These are phyloP conservation scores for Hyparrhenia diplandra DNA, from an alignment of 176 grass and related monocot genomes.

Conservation along the genomic window DNA sequence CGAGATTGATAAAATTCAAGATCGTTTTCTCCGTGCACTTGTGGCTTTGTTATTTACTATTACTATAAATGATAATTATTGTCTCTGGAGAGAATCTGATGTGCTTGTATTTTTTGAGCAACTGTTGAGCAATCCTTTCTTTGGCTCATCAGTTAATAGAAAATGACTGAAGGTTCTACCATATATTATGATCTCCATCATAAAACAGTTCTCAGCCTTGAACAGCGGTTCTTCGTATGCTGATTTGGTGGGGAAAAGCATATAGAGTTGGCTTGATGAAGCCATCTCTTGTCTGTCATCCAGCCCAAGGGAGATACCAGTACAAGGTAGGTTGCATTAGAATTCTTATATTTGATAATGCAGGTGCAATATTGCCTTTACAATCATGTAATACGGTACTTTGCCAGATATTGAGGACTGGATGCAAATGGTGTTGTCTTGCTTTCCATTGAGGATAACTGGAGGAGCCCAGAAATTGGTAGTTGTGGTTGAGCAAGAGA, in stretches of 20 bases:
- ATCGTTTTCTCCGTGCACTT: slow-evolving; percentile 68
- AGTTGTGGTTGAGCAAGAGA: too few species aligned
- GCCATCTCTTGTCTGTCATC: slow-evolving; percentile 57
- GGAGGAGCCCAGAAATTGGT: too few species aligned
- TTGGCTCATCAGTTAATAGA: slow-evolving; percentile 18
- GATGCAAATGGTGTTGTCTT: too few species aligned
- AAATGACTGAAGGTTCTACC: slow-evolving; percentile 53
- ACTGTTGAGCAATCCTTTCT: slow-evolving; percentile 44
- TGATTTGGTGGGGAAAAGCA: slow-evolving; percentile 52
- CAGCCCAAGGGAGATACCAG: slow-evolving; percentile 19
- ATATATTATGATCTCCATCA: slow-evolving; percentile 55
- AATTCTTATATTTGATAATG: slow-evolving; percentile 1
- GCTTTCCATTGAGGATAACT: too few species aligned
- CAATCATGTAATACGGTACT: slow-evolving; percentile 11
- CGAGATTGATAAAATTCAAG: slow-evolving; percentile 66
- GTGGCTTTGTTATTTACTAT: slow-evolving; percentile 52
- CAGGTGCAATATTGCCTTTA: slow-evolving; percentile 5
- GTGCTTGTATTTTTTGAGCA: slow-evolving; percentile 53
- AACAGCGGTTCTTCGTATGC: slow-evolving; percentile 19
- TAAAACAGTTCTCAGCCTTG: slow-evolving; percentile 36
- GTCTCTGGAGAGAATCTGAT: slow-evolving; percentile 50
- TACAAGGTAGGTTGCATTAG: slow-evolving; percentile 51
- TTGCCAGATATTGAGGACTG: too few species aligned
- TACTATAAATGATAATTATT: slow-evolving; percentile 42
- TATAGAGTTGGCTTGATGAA: slow-evolving; percentile 73